These are phyloP conservation scores for Aphanomyces euteiches DNA, from an alignment of 352 stramenopile genomes.

Conservation along the genomic window DNA sequence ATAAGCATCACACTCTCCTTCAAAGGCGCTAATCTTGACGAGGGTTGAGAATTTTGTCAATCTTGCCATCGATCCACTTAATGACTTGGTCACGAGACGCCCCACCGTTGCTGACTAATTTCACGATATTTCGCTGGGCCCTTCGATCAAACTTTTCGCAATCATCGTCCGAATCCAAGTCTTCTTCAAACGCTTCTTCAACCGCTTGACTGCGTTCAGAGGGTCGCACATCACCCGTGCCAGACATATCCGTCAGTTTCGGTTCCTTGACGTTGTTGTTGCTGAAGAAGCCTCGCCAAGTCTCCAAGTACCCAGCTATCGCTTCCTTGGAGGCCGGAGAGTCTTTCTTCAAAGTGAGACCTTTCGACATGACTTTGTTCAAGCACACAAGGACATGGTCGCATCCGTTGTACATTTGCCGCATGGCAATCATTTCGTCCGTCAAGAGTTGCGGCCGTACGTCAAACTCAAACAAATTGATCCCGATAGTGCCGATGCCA, in stretches of 20 bases:
- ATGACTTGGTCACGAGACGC: not conserved
- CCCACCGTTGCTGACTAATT: not conserved
- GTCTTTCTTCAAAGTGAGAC: not conserved
- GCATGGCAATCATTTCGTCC: not conserved
- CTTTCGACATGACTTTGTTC: constrained; percentile 3
- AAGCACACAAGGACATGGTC: constrained; percentile 9
- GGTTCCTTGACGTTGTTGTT: not conserved
- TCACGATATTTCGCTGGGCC: not conserved
- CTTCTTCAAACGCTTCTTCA: not conserved
- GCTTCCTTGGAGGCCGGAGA: not conserved
- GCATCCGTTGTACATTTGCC: not conserved
- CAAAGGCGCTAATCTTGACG: too few species aligned
- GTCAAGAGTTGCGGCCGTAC: not conserved
- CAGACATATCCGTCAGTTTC: constrained; percentile 8
- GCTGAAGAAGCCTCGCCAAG: not conserved
- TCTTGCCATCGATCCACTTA: not conserved
- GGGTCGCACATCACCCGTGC: not conserved
- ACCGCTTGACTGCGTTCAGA: too few species aligned
- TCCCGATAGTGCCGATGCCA: constrained; percentile 10
- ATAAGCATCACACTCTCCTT: too few species aligned
- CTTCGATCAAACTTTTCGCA: constrained; percentile 12
- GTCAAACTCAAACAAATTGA: constrained; percentile 15
- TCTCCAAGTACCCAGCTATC: not conserved
- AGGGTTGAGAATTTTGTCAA: not conserved
- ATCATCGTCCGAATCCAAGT: constrained; percentile 5